Conservation (phyloP, 1,284 basidiomycete genomes). For the Neonothopanus nambi region DNA sequence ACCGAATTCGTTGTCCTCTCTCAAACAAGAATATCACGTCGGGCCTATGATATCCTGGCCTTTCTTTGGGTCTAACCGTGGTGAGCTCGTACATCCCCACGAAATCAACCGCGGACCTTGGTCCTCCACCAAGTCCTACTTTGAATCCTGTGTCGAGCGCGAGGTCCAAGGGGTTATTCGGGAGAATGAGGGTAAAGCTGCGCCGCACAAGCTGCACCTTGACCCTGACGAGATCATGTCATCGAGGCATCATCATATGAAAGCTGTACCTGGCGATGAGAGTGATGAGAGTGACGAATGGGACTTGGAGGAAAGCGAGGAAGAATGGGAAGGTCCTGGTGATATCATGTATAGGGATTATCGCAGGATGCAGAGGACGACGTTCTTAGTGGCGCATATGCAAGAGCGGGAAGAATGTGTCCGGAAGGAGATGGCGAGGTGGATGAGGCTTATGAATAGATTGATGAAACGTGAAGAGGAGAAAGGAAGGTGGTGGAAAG, state of each 20-base stretch:
- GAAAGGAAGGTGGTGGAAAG: constrained; percentile 25
- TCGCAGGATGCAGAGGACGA: constrained; percentile 71
- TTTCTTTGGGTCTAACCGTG: constrained; percentile 80
- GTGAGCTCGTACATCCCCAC: constrained; percentile 62
- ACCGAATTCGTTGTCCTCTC: constrained; percentile 10
- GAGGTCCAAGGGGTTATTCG: constrained; percentile 67
- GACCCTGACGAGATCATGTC: constrained; percentile 73
- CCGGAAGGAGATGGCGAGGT: constrained; percentile 66
- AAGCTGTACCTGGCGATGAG: constrained; percentile 65
- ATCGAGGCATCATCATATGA: constrained; percentile 66
- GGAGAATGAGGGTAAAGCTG: constrained; percentile 73
- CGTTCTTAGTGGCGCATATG: constrained; percentile 72
- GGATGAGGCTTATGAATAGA: constrained; percentile 63
- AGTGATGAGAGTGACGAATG: constrained; percentile 74
- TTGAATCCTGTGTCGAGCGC: constrained; percentile 61
- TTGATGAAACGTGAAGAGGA: constrained; percentile 35
- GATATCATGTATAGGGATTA: constrained; percentile 79
- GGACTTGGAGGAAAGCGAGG: constrained; percentile 73
- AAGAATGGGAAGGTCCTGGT: constrained; percentile 72
- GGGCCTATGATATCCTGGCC: constrained; percentile 85
- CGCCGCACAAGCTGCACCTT: constrained; percentile 71
- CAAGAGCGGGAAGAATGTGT: constrained; percentile 60
- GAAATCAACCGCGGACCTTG: constrained; percentile 79
- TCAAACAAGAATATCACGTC: constrained; percentile 51
- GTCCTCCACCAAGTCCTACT: constrained; percentile 56